A percentile compares a stretch with the other conserved stretches of the same genome.
Evolutionary conservation across 108 stramenopile species (phyloP).

Genomic region (Mayamaea pseudoterrestris): DNA sequence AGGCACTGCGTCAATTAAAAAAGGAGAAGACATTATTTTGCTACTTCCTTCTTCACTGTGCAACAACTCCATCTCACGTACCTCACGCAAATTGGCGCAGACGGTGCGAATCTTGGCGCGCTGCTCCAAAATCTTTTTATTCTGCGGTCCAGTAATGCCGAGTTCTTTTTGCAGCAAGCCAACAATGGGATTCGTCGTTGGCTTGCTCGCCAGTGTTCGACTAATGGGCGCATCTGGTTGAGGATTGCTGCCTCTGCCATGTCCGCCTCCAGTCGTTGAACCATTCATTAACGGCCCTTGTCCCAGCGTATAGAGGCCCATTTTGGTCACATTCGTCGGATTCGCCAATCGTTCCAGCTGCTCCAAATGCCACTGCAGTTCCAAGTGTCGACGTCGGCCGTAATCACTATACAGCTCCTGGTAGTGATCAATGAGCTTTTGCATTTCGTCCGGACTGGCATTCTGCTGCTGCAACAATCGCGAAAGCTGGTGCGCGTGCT

Average conservation of each 20-base stretch:
- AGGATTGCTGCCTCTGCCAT: too few species aligned
- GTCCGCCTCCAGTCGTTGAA: too few species aligned
- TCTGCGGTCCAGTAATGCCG: constrained; percentile 50
- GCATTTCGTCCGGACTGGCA: constrained; percentile 23
- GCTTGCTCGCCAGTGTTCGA: too few species aligned
- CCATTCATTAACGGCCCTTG: too few species aligned
- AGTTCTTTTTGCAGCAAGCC: constrained; percentile 67
- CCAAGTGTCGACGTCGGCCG: constrained; percentile 60
- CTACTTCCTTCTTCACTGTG: background rate
- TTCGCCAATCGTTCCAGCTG: constrained; percentile 62
- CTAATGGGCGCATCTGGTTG: too few species aligned
- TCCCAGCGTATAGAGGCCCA: constrained; percentile 78
- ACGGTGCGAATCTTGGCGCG: constrained; percentile 51
- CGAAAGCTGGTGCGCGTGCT: constrained; percentile 8
- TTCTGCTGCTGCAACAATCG: constrained; percentile 15
- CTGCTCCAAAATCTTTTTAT: constrained; percentile 55
- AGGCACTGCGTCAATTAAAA: constrained; percentile 20
- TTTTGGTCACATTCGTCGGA: constrained; percentile 81
- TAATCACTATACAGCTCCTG: constrained; percentile 83
- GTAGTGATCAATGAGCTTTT: constrained; percentile 22
- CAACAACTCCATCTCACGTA: background rate
- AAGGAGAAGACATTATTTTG: too few species aligned
- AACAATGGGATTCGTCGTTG: constrained; percentile 45
- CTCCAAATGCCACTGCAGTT: constrained; percentile 72
- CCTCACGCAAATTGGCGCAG: constrained; percentile 38